Conservation (phyloP, 2,329 filamentous ascomycete species). For the Achaetomium macrosporum region DNA sequence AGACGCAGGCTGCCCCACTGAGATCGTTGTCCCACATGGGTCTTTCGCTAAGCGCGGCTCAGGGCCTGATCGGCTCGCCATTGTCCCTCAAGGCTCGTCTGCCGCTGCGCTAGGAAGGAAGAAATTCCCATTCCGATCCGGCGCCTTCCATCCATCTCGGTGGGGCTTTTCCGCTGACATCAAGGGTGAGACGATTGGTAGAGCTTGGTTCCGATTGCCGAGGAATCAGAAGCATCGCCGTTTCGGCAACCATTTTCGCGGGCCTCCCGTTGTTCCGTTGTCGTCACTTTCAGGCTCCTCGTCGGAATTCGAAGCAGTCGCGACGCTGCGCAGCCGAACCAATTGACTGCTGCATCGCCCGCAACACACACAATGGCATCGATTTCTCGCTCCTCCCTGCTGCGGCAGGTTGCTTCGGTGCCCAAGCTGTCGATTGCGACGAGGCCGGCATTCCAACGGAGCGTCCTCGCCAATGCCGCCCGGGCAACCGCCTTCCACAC, state of each 20-base stretch:
- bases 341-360: constrained; percentile 20
- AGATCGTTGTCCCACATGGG: too few species aligned
- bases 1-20: too few species aligned
- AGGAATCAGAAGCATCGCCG: constrained; percentile 19
- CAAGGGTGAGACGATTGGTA: constrained; percentile 21
- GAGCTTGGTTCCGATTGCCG: constrained; percentile 23
- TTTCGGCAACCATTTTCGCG: constrained; percentile 21
- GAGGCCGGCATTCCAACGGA: constrained; percentile 28
- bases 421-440: constrained; percentile 9
- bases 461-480: constrained; percentile 34
- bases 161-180: constrained; percentile 24
- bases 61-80: too few species aligned
- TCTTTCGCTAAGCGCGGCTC: too few species aligned
- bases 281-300: constrained; percentile 24
- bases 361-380: constrained; percentile 45
- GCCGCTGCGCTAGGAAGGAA: not conserved
- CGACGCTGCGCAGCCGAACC: constrained; percentile 14
- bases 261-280: constrained; percentile 12
- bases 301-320: constrained; percentile 15
- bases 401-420: constrained; percentile 42
- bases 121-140: constrained; percentile 12
- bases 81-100: not conserved
- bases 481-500: constrained; percentile 81
- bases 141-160: not conserved
- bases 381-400: constrained; percentile 48